These are phyloP conservation scores for Hordeum marinum DNA, from an alignment of 176 grass and related monocot species.

Conservation along the genomic window DNA sequence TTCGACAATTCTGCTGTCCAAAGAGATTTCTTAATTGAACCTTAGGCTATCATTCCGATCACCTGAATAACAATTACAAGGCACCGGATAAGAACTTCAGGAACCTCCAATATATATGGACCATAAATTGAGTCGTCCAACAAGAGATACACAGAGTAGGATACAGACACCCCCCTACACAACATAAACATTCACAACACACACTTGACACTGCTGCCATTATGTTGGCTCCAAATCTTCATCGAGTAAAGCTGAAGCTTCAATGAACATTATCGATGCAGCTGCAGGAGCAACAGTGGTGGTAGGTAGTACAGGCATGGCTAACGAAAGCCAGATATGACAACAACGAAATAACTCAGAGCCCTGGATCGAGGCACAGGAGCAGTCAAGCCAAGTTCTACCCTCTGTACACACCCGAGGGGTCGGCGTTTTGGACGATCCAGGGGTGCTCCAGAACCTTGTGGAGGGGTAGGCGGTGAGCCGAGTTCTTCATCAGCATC, in stretches of 20 bases:
- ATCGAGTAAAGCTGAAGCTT: slow-evolving; percentile 16
- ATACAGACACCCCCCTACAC: not conserved
- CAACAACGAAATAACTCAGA: not conserved
- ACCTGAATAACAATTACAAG: too few relatives aligned
- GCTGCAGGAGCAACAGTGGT: not conserved
- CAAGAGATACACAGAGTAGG: slow-evolving; percentile 11
- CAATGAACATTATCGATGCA: not conserved
- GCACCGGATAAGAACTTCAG: not conserved
- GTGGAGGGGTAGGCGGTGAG: slow-evolving; percentile 55
- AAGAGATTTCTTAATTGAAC: too few relatives aligned
- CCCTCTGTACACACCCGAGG: slow-evolving; percentile 63
- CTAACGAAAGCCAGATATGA: not conserved
- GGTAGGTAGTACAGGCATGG: not conserved
- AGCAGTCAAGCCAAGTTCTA: not conserved
- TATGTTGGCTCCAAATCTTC: not conserved
- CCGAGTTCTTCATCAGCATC: slow-evolving; percentile 86
- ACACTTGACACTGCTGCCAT: not conserved
- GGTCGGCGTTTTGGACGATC: slow-evolving; percentile 91
- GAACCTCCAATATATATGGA: not conserved
- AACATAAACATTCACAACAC: not conserved
- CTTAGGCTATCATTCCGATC: too few relatives aligned
- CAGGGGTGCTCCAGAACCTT: slow-evolving; percentile 91
- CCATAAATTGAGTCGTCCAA: not conserved
- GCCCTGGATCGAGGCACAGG: not conserved
- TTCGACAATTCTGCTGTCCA: too few relatives aligned